Evolutionary conservation across 1,284 basidiomycete genomes (phyloP).

Genomic region (Ustilago tritici): DNA sequence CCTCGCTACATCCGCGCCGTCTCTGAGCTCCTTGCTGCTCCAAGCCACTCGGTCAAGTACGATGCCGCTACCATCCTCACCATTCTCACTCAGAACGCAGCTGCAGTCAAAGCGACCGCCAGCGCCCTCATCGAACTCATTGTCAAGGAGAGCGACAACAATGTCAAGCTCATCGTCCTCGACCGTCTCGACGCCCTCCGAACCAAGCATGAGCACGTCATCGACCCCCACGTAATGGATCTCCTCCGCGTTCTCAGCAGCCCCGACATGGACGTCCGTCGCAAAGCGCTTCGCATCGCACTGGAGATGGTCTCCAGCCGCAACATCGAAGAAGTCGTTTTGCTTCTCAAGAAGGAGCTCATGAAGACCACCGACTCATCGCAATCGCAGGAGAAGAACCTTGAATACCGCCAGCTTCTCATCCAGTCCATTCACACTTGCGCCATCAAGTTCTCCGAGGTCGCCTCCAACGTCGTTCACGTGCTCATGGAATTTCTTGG

Average conservation of each 20-base stretch:
- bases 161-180: conserved; percentile 97
- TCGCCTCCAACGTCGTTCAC: conserved; percentile 94
- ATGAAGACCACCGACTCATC: conserved; percentile 77
- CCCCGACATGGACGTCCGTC: conserved; percentile 95
- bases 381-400: conserved; percentile 74
- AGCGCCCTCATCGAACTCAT: conserved; percentile 89
- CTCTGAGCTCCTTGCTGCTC: conserved; percentile 90
- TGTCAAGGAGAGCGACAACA: conserved; percentile 97
- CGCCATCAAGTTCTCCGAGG: conserved; percentile 97
- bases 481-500: conserved; percentile 99
- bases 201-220: conserved; percentile 87
- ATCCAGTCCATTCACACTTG: conserved; percentile 98
- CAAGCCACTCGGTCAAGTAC: conserved; percentile 96
- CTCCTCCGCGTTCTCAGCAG: conserved; percentile 90
- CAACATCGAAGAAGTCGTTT: conserved; percentile 97
- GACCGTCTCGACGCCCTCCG: conserved; percentile 89
- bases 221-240: conserved; percentile 95
- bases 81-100: conserved; percentile 92
- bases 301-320: conserved; percentile 93
- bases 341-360: conserved; percentile 98
- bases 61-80: conserved; percentile 97
- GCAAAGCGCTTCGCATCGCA: conserved; percentile 90
- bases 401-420: conserved; percentile 94
- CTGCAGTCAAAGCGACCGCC: conserved; percentile 95
- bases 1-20: conserved; percentile 91